These are phyloP conservation scores for Climacium dendroides DNA, from an alignment of 225 moss, liverwort and hornwort genomes.

Conservation along the genomic window DNA sequence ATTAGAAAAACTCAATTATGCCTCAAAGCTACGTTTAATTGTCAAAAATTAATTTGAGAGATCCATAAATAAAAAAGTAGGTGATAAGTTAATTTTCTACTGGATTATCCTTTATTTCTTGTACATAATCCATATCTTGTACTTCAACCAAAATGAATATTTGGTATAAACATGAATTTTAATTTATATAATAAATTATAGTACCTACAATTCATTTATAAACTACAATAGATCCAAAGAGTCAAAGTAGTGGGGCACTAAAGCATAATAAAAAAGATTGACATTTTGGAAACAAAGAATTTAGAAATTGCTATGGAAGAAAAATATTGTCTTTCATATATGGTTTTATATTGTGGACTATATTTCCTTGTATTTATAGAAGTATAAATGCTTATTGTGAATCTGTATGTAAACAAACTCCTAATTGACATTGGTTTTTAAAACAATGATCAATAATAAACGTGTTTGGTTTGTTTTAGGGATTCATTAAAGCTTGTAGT, in stretches of 20 bases:
- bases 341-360: no score
- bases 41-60: background rate
- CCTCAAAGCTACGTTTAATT: background rate
- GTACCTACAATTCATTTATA: background rate
- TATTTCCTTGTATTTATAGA: background rate
- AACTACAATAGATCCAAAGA: background rate
- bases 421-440: background rate
- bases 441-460: background rate
- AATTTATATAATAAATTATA: background rate
- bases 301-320: background rate
- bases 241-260: background rate
- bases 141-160: background rate
- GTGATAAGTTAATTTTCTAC: background rate
- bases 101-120: background rate
- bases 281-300: background rate
- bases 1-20: background rate
- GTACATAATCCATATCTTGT: background rate
- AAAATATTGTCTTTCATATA: no score
- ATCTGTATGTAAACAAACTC: background rate
- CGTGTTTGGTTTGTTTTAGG: accelerated
- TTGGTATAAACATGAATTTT: background rate
- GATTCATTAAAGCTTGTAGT: background rate
- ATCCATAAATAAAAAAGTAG: background rate
- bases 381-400: background rate
- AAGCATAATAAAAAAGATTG: background rate